Evolutionary conservation across 2,329 filamentous ascomycete genomes (phyloP), one percentile per base, ranked within the genome.

Genomic region (Pseudodiploospora longispora): DNA sequence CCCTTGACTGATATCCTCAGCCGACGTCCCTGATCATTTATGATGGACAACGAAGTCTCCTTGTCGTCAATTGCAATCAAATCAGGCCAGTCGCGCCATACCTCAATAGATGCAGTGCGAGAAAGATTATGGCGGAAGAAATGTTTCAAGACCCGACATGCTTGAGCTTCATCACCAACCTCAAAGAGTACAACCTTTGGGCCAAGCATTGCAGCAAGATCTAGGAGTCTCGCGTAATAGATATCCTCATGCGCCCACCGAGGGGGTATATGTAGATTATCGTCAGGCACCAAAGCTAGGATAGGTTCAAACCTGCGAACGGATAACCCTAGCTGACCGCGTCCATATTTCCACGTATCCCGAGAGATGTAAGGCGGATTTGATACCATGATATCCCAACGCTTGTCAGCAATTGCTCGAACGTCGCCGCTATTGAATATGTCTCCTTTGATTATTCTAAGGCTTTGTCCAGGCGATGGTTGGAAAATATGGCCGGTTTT

Each of bases 301-400:
- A 70, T 77, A 4, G 93, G 93, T 64, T 98, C 93, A 59, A 80
- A 88, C 38, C 80, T 80, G 10, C 88, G 78, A 30, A 96, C 91
- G 9, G 86, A 91, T 55, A 86, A 89, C 6, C 76, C 77, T 37
- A 71, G 52, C 30, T 70, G 62, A 10, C 63, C 63, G 8, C 54
- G 54, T 12, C 65, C 67, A 4, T 61, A 50, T 32, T 60, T 47
- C 67, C 67, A 71, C 7, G 63, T 55, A 34, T 59, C 52, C 0
- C 71, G 67, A 2, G 89, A 94, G 41, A 97, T 83, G 60, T 97
- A 97, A 1, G 93, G 93, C 10, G 93, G 93, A 57, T 98, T 98
- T 2, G 85, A 85, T 32, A 93, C 76, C 2, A 98, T 64, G 4
- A 97, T 66, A 49, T 94, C 82, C 56, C 61, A 74, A 3, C 33